Conservation (phyloP, 2,329 filamentous ascomycete species). For the Claviceps fusiformis region DNA sequence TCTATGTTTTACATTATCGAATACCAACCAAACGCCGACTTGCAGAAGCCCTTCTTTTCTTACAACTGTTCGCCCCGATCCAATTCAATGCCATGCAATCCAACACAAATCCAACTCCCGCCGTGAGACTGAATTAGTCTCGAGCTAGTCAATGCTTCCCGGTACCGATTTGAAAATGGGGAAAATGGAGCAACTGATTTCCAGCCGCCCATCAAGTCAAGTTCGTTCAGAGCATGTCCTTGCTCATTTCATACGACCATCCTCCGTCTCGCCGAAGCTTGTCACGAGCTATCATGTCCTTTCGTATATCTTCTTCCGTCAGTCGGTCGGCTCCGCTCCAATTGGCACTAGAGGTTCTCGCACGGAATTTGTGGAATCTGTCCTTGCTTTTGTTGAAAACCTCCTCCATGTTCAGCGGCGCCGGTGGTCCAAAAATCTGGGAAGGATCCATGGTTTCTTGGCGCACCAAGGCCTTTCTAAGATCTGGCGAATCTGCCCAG, state of each 20-base stretch:
- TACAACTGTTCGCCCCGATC: not conserved
- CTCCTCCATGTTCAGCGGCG: slow-evolving; percentile 86
- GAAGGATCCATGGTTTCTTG: slow-evolving; percentile 82
- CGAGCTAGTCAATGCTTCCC: not conserved
- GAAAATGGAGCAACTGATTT: not conserved
- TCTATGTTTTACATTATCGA: not conserved
- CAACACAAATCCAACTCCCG: not conserved
- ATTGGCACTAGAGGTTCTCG: slow-evolving; percentile 85
- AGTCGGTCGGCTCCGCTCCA: slow-evolving; percentile 74
- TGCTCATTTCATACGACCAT: slow-evolving; percentile 58
- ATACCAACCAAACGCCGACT: slow-evolving; percentile 1
- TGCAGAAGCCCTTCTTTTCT: not conserved
- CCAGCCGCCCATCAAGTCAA: not conserved
- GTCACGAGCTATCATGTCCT: slow-evolving; percentile 67
- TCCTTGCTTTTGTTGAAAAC: slow-evolving; percentile 87
- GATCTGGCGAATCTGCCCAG: slow-evolving; percentile 81
- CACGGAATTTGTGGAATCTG: slow-evolving; percentile 73
- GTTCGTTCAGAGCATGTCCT: slow-evolving; percentile 26
- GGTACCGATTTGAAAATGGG: not conserved
- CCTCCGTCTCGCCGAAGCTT: slow-evolving; percentile 69
- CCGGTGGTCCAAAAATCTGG: slow-evolving; percentile 77
- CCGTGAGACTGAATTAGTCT: not conserved
- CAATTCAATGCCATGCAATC: slow-evolving; percentile 5
- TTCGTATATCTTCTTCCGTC: slow-evolving; percentile 75
- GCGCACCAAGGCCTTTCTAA: slow-evolving; percentile 58